These are phyloP conservation scores for Sporothrix euskadiensis DNA, from an alignment of 2,329 filamentous ascomycete genomes.

Conservation along the genomic window DNA sequence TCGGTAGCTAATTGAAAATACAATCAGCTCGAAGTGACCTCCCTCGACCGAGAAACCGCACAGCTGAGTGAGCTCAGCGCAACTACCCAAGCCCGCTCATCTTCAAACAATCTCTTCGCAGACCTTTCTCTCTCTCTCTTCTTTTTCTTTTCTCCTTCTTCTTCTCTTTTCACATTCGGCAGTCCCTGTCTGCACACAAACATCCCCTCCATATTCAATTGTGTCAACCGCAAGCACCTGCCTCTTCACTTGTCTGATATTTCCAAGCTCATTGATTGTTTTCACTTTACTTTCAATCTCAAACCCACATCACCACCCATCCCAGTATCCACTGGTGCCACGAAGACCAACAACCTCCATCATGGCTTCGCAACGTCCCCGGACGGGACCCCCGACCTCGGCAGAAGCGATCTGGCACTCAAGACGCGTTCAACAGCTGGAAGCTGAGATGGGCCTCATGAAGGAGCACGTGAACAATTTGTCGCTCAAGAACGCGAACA, in stretches of 20 bases:
- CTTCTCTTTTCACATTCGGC: background rate
- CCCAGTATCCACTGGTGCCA: background rate
- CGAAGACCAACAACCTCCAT: background rate
- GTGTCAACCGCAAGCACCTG: no score
- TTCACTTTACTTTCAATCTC: background rate
- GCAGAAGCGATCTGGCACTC: background rate
- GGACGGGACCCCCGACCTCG: background rate
- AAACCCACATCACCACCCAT: background rate
- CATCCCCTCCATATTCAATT: background rate
- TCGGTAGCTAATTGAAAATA: background rate
- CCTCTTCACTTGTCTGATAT: background rate
- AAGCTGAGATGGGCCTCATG: background rate
- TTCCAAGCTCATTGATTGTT: background rate
- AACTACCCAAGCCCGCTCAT: no score
- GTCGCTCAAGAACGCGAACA: background rate
- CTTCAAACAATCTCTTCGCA: background rate
- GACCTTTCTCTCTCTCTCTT: background rate
- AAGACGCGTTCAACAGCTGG: background rate
- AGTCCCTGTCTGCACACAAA: background rate
- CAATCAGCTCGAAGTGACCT: background rate
- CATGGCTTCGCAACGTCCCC: background rate
- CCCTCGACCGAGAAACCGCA: background rate
- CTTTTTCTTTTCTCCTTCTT: background rate
- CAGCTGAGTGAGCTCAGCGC: background rate
- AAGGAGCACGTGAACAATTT: background rate